Base-by-base conservation (phyloP, 169 alveolate genomes). In the Eimeria zaria region DNA sequence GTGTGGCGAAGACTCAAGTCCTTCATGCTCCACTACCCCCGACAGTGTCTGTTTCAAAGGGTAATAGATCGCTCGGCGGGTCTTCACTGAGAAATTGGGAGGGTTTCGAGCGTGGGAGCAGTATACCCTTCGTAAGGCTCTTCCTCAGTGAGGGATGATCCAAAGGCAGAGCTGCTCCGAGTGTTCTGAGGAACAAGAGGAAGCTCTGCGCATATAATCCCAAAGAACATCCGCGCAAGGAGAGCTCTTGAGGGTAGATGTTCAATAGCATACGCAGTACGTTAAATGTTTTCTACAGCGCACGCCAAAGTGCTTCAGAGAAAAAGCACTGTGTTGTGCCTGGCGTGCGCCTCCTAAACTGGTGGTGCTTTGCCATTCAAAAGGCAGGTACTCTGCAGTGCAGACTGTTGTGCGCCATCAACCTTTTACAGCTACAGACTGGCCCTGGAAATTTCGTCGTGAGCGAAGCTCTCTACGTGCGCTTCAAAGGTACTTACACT, bases 151-250 rank as follows among this genome's bases (percentile, higher is more conserved):
- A 87, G 64, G 81, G 93, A 62, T 87, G 93, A 87, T 87, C 93
- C 71, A 87, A 55, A 33, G 93, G 93, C 48, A 87, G 60, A 24
- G 80, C 93, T 55, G 93, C 93, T 62, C 93, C 93, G 62, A 87
- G 93, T 14, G 80, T 55, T 48, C 93, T 48, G 18, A 87, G n/a
- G 64, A 87, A 87, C 27, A 87, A 62, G 64, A 87, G 83, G 44
- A 87, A 87, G 51, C 93, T 87, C 93, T 87, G 93, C 60, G n/a
- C 24, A 36, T 8, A 48, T 27, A 53, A 48, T 27, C 80, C 39
- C 51, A 41, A 6, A 41, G 39, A 58, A 20, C 48, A 84, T 46
- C 53, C 36, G 33, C 33, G 58, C n/a, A 84, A 55, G 8, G 76
- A n/a, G 46, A 18, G 39, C 87, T 51, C 53, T 36, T 20, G 39